phyloP scores from a whole-genome alignment of 495 filamentous ascomycete genomes.

The Penicillium desertorum region DNA sequence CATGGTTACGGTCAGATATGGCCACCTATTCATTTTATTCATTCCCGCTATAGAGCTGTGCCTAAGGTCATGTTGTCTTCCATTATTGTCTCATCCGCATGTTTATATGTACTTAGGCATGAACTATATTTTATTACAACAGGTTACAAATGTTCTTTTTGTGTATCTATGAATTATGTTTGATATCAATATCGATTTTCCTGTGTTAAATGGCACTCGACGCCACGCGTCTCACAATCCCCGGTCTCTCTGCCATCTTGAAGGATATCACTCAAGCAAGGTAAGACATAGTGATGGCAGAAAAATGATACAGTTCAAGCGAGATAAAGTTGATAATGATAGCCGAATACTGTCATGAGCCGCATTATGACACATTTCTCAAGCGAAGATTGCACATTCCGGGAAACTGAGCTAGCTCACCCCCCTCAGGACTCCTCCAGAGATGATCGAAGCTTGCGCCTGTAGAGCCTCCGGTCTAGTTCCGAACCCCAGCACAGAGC shows the following conservation, averaged over 20 bases:
- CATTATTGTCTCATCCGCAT: background rate
- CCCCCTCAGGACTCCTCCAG: slow-evolving; percentile 2
- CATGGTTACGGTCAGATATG: background rate
- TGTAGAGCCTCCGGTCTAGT: slow-evolving; percentile 80
- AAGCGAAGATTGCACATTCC: background rate
- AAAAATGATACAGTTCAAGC: background rate
- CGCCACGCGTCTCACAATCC: background rate
- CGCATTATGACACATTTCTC: slow-evolving; percentile 24
- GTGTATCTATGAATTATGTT: background rate
- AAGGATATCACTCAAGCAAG: background rate
- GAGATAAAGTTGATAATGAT: background rate
- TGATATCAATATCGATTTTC: background rate
- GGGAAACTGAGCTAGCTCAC: background rate
- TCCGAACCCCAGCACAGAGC: slow-evolving; percentile 82
- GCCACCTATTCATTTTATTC: background rate
- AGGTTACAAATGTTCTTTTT: background rate
- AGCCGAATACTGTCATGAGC: slow-evolving; percentile 31
- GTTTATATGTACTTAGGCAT: background rate
- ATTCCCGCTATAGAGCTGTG: background rate
- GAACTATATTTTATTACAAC: background rate
- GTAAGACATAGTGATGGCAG: background rate
- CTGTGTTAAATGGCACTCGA: background rate
- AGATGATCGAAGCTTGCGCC: slow-evolving; percentile 63
- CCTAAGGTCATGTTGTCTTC: background rate
- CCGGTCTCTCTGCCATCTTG: background rate